Percentiles rank a stretch among this genome's conserved stretches.
Evolutionary conservation across 176 grass and related monocot genomes (phyloP).

Genomic region (Oryza australiensis): DNA sequence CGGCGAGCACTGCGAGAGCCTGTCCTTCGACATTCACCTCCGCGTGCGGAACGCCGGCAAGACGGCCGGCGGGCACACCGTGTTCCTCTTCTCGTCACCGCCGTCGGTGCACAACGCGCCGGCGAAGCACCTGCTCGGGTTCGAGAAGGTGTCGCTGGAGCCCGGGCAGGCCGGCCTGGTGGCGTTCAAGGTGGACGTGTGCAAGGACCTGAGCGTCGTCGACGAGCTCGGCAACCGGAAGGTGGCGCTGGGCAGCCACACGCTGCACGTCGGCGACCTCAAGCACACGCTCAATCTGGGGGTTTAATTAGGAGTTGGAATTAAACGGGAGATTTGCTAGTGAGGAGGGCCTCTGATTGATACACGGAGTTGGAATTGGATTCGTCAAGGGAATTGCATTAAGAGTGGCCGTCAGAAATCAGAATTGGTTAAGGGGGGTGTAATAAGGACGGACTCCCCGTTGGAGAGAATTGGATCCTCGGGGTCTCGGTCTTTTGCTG

Average conservation of each 20-base stretch:
- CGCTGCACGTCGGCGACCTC: conserved; percentile 75
- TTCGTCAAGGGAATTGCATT: background rate
- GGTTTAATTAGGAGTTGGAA: conserved; percentile 20
- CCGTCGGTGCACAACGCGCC: conserved; percentile 80
- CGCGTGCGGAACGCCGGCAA: conserved; percentile 53
- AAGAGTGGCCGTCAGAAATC: background rate
- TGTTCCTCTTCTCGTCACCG: conserved; percentile 82
- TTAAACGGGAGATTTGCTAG: background rate
- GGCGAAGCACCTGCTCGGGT: conserved; percentile 76
- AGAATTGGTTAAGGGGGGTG: conserved; percentile 36
- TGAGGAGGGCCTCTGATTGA: background rate
- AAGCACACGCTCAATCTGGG: conserved; percentile 67
- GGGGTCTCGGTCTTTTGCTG: conserved; percentile 28
- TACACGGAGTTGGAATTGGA: conserved; percentile 16
- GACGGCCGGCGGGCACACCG: conserved; percentile 62
- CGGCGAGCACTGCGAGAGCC: conserved; percentile 54
- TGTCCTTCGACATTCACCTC: conserved; percentile 59
- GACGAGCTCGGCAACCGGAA: conserved; percentile 79
- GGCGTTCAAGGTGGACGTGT: conserved; percentile 80
- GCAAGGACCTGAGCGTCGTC: conserved; percentile 86
- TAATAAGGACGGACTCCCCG: conserved; percentile 46
- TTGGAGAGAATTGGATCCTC: conserved; percentile 40
- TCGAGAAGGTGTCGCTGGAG: conserved; percentile 71
- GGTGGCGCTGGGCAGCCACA: conserved; percentile 73
- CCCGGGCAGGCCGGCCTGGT: conserved; percentile 47